phyloP scores from a whole-genome alignment of 352 stramenopile genomes.

The Phytophthora chlamydospora region DNA sequence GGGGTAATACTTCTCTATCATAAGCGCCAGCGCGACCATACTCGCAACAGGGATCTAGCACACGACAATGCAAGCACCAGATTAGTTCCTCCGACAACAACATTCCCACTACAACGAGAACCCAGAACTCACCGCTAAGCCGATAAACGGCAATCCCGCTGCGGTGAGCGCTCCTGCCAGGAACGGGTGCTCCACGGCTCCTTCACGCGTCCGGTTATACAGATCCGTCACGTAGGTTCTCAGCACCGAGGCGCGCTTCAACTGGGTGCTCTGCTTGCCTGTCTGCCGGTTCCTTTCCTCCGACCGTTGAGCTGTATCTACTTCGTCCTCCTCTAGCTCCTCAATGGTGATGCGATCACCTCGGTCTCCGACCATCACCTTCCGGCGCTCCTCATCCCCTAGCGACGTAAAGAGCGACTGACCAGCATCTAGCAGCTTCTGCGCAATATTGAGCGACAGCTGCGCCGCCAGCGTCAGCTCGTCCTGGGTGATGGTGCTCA shows the following conservation, averaged over 20 bases:
- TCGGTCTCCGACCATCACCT: constrained; percentile 40
- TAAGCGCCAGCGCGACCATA: constrained; percentile 68
- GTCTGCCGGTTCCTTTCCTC: constrained; percentile 1
- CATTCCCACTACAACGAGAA: neutral
- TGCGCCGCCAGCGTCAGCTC: constrained; percentile 72
- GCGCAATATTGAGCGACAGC: constrained; percentile 74
- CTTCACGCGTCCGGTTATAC: constrained; percentile 42
- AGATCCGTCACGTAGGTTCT: constrained; percentile 57
- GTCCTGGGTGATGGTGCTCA: constrained; percentile 77
- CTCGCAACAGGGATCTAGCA: constrained; percentile 74
- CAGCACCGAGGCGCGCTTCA: constrained; percentile 43
- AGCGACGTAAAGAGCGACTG: constrained; percentile 77
- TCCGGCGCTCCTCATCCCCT: constrained; percentile 62
- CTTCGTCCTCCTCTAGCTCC: constrained; percentile 53
- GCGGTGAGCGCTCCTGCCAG: constrained; percentile 63
- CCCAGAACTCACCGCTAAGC: constrained; percentile 58
- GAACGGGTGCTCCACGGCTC: constrained; percentile 63
- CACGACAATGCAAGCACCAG: neutral
- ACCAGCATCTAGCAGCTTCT: constrained; percentile 73
- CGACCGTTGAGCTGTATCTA: constrained; percentile 11
- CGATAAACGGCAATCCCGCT: constrained; percentile 75
- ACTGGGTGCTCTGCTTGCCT: constrained; percentile 7
- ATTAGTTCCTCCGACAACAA: neutral
- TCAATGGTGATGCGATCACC: constrained; percentile 76
- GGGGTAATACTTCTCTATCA: constrained; percentile 83